These are phyloP conservation scores for Tolypocladium endophyticum DNA, from an alignment of 2,329 filamentous ascomycete species.

Conservation along the genomic window DNA sequence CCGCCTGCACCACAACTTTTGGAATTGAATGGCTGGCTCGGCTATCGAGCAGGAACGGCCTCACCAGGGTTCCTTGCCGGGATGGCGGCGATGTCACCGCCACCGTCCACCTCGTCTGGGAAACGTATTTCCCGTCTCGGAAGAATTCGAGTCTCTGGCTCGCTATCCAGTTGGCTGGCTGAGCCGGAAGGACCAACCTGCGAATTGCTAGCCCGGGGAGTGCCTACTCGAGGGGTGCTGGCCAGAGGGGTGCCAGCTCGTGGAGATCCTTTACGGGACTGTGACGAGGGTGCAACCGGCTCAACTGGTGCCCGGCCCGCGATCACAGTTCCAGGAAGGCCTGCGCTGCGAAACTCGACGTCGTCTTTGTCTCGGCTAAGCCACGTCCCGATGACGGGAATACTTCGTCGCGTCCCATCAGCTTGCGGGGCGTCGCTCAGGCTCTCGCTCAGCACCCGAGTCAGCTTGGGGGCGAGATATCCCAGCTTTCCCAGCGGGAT, in stretches of 20 bases:
- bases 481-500: conserved; percentile 62
- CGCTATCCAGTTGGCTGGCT: background rate
- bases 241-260: background rate
- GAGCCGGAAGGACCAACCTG: background rate
- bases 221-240: background rate
- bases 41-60: background rate
- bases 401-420: conserved; percentile 5
- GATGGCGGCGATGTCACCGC: background rate
- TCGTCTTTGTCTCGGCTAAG: conserved; percentile 1
- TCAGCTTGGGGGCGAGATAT: conserved; percentile 49
- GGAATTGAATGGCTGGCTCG: background rate
- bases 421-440: conserved; percentile 7
- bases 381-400: conserved; percentile 10
- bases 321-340: background rate
- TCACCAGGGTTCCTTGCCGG: background rate
- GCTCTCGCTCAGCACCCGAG: conserved; percentile 13
- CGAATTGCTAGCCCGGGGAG: background rate
- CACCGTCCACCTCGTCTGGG: conserved; percentile 7
- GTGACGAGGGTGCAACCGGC: background rate
- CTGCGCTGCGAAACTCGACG: background rate
- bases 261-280: background rate
- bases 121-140: conserved; percentile 12
- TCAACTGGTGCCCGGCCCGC: background rate
- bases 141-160: background rate
- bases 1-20: background rate